Evolutionary conservation across 2,329 filamentous ascomycete species (phyloP).

Genomic region (Alternaria sp.): DNA sequence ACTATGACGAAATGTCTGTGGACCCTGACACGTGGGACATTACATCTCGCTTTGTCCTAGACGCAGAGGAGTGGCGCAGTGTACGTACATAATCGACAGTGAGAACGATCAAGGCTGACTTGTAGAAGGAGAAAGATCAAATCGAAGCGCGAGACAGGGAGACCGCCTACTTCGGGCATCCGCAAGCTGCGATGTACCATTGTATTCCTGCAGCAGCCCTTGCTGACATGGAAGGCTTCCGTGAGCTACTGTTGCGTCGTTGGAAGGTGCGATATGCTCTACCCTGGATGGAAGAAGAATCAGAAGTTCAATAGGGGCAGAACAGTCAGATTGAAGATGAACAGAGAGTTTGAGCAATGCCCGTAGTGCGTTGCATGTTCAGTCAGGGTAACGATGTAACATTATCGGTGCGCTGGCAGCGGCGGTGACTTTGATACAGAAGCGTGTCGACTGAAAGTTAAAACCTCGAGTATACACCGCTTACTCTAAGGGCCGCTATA

Average conservation of each 20-base stretch:
- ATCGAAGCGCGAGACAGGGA: neutral
- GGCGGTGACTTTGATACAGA: neutral
- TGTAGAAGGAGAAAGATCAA: neutral
- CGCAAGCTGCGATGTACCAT: neutral
- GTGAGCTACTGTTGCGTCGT: neutral
- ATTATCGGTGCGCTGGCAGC: neutral
- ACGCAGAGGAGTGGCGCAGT: neutral
- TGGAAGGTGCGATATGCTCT: neutral
- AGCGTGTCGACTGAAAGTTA: neutral
- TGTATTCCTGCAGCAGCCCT: neutral
- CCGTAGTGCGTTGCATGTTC: neutral
- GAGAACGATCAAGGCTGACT: neutral
- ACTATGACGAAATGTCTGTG: fast-evolving
- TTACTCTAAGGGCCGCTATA: neutral
- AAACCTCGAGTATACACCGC: neutral
- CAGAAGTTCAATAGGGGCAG: neutral
- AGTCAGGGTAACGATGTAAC: neutral
- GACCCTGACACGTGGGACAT: neutral
- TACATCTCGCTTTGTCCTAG: neutral
- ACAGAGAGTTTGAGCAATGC: neutral
- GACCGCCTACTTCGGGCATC: neutral
- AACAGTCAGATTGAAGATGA: neutral
- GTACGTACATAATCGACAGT: neutral
- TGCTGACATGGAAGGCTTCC: neutral
- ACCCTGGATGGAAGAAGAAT: neutral